Percentiles rank a stretch among this genome's conserved stretches.
phyloP scores from a whole-genome alignment of 768 basidiomycete species.

The Baorangia bicolor region DNA sequence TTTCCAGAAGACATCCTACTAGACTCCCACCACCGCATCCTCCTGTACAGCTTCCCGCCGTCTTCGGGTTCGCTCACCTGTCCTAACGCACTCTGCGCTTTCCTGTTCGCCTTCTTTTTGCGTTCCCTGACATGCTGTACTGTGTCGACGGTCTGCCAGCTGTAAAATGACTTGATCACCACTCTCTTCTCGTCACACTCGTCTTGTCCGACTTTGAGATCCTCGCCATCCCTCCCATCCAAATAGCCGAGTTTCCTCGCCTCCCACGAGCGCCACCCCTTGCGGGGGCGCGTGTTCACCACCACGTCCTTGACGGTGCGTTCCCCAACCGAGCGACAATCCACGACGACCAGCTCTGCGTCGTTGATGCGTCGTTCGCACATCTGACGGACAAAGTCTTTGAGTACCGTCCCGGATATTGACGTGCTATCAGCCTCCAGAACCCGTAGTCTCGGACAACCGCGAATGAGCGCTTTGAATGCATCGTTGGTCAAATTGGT shows the following conservation, averaged over 20 bases:
- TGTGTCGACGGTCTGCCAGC: constrained; percentile 83
- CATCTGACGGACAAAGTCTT: constrained; percentile 62
- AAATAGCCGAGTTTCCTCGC: constrained; percentile 68
- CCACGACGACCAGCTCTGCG: constrained; percentile 66
- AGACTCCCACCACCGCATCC: constrained; percentile 39
- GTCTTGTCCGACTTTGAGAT: constrained; percentile 68
- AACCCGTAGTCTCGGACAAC: constrained; percentile 58
- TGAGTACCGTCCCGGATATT: constrained; percentile 58
- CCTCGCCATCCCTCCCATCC: constrained; percentile 67
- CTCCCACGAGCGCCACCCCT: constrained; percentile 74
- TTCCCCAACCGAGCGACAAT: constrained; percentile 73
- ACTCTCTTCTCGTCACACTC: constrained; percentile 76
- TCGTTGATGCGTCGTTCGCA: constrained; percentile 47
- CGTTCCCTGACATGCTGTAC: constrained; percentile 63
- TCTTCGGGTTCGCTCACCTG: constrained; percentile 32
- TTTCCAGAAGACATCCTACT: constrained; percentile 49
- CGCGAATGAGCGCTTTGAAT: constrained; percentile 59
- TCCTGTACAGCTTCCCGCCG: constrained; percentile 22
- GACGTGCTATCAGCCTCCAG: constrained; percentile 82
- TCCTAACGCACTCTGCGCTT: constrained; percentile 38
- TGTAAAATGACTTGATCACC: constrained; percentile 81
- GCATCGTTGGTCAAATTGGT: constrained; percentile 62
- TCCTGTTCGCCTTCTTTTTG: constrained; percentile 53
- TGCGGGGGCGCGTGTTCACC: constrained; percentile 58
- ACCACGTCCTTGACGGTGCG: constrained; percentile 59